Percentiles rank a stretch among this genome's conserved stretches.
Evolutionary conservation across 2,329 filamentous ascomycete genomes (phyloP).

Genomic region (Fusarium stilboides): DNA sequence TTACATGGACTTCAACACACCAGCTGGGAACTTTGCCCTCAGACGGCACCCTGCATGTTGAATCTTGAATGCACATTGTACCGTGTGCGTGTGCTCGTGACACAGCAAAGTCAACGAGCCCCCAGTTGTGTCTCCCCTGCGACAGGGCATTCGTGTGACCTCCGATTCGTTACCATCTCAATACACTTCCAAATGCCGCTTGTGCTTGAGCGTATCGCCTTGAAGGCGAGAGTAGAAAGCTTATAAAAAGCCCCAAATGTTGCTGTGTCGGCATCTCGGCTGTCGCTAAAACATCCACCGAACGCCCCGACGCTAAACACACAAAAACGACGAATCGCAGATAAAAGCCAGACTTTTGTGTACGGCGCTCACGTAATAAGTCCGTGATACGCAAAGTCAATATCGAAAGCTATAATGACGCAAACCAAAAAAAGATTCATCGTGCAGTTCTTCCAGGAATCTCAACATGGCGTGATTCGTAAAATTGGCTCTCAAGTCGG

Average conservation of each 20-base stretch:
- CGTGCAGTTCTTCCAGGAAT: constrained; percentile 8
- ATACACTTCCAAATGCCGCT: constrained; percentile 3
- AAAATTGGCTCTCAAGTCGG: not conserved
- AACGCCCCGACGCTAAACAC: constrained; percentile 42
- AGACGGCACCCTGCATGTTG: constrained; percentile 7
- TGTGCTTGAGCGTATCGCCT: constrained; percentile 2
- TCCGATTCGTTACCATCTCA: not conserved
- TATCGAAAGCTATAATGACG: not conserved
- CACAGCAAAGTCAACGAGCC: not conserved
- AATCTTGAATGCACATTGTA: constrained; percentile 7
- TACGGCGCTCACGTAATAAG: constrained; percentile 7
- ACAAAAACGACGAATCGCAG: constrained; percentile 29
- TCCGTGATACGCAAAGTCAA: constrained; percentile 14
- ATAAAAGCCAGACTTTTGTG: constrained; percentile 35
- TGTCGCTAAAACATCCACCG: constrained; percentile 23
- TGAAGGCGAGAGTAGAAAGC: constrained; percentile 10
- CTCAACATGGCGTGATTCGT: not conserved
- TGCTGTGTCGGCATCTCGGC: constrained; percentile 8
- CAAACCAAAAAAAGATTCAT: constrained; percentile 10
- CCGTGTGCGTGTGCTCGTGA: not conserved
- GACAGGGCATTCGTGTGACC: not conserved
- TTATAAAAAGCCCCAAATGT: constrained; percentile 7
- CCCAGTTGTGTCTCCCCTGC: not conserved
- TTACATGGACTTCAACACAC: not conserved
- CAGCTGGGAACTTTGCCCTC: not conserved